Evolutionary conservation across 2,329 filamentous ascomycete genomes (phyloP).

Genomic region (Fusarium pilosicola): DNA sequence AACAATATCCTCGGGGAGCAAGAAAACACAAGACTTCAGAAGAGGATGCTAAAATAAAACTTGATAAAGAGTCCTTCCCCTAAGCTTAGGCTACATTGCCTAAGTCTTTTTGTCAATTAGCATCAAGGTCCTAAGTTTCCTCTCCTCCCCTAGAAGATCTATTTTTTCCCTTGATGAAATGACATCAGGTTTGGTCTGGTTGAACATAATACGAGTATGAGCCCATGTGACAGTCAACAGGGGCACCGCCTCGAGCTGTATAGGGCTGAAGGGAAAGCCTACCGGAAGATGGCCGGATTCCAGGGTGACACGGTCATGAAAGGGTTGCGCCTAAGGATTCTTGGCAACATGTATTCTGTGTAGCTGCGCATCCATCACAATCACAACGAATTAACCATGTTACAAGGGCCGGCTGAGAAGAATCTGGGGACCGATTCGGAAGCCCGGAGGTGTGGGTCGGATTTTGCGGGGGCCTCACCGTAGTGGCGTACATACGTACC

Average conservation of each 20-base stretch:
- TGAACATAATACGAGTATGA: neutral
- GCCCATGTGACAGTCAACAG: constrained; percentile 8
- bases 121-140: neutral
- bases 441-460: constrained; percentile 17
- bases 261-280: constrained; percentile 37
- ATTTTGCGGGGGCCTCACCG: constrained; percentile 18
- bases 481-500: neutral
- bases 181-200: neutral
- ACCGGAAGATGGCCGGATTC: constrained; percentile 42
- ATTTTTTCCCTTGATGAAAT: neutral
- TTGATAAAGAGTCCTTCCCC: neutral
- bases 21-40: neutral
- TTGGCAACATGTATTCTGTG: constrained; percentile 26
- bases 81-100: neutral
- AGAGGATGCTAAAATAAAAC: neutral
- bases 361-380: constrained; percentile 15
- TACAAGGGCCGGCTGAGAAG: constrained; percentile 6
- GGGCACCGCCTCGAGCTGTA: constrained; percentile 1
- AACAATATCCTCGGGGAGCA: neutral
- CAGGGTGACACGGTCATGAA: constrained; percentile 17
- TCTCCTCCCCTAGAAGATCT: neutral
- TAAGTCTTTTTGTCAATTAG: neutral
- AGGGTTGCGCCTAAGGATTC: constrained; percentile 23
- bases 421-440: constrained; percentile 26
- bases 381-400: constrained; percentile 11